Conservation (phyloP, 495 filamentous ascomycete species). For the Tetracladium setigerum region DNA sequence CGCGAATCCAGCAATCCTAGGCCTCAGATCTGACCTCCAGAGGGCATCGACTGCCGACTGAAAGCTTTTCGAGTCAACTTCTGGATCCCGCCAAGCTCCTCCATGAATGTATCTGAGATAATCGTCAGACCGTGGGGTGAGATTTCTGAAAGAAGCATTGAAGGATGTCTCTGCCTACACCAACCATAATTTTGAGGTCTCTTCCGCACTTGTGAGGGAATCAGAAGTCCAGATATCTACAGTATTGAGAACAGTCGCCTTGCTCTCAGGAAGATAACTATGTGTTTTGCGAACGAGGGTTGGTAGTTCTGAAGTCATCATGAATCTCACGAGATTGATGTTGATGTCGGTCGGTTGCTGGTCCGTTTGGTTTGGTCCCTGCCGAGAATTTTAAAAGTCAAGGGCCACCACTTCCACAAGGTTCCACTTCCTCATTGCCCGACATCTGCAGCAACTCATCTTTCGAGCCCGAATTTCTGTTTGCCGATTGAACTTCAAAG, state of each 20-base stretch:
- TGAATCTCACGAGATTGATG: too few relatives aligned
- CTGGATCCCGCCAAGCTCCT: slow-evolving; percentile 82
- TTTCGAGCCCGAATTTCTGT: not conserved
- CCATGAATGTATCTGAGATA: slow-evolving; percentile 65
- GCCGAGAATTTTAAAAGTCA: too few relatives aligned
- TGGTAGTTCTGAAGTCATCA: too few relatives aligned
- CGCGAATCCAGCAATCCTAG: slow-evolving; percentile 53
- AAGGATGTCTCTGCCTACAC: slow-evolving; percentile 5
- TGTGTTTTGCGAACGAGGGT: too few relatives aligned
- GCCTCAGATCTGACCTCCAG: not conserved
- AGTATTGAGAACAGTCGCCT: slow-evolving; percentile 11
- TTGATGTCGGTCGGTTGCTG: too few relatives aligned
- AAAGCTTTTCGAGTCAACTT: slow-evolving; percentile 44
- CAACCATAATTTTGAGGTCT: slow-evolving; percentile 8
- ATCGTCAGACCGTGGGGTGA: not conserved
- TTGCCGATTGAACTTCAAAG: too few relatives aligned
- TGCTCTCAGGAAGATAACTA: slow-evolving; percentile 2
- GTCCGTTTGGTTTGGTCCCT: too few relatives aligned
- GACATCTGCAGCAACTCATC: not conserved
- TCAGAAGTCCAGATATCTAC: slow-evolving; percentile 12
- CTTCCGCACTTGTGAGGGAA: not conserved
- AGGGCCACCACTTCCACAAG: too few relatives aligned
- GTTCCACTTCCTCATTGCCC: too few relatives aligned
- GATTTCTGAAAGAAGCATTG: not conserved
- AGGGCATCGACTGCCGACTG: slow-evolving; percentile 38